Percentiles rank a stretch among this genome's conserved stretches.
phyloP scores from a whole-genome alignment of 768 basidiomycete species.

The Leccinum barrowsii region DNA sequence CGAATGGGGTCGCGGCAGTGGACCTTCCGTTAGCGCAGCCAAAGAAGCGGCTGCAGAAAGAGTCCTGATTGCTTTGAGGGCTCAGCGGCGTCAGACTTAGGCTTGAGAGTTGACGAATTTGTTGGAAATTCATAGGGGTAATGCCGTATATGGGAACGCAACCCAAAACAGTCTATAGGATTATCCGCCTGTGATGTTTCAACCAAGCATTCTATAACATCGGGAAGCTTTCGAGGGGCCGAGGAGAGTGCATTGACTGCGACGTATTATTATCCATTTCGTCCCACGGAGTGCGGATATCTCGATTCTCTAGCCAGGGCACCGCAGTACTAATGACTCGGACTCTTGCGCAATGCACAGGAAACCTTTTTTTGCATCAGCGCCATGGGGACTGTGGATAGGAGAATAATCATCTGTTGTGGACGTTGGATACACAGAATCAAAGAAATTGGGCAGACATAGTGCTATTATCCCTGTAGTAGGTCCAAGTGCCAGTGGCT shows the following conservation, averaged over 20 bases:
- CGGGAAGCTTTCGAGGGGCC: not conserved
- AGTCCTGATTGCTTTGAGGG: conserved; percentile 15
- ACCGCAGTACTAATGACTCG: conserved; percentile 1
- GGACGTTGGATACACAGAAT: not conserved
- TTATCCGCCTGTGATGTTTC: conserved; percentile 4
- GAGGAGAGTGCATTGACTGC: not conserved
- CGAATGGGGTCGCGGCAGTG: conserved; percentile 23
- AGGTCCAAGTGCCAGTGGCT: not conserved
- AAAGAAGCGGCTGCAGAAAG: conserved; percentile 21
- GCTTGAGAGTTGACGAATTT: not conserved
- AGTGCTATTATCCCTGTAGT: not conserved
- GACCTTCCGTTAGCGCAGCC: conserved; percentile 15
- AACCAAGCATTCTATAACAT: not conserved
- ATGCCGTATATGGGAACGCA: conserved; percentile 10
- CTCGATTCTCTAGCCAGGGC: not conserved
- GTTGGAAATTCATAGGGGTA: conserved; percentile 10
- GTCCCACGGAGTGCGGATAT: not conserved
- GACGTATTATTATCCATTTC: not conserved
- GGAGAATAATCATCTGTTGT: not conserved
- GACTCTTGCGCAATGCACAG: not conserved
- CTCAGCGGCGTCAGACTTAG: not conserved
- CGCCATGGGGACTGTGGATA: not conserved
- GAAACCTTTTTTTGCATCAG: conserved; percentile 1
- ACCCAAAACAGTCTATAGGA: conserved; percentile 6
- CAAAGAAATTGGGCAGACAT: not conserved